Conservation (phyloP, 1,284 basidiomycete species). For the Sporisorium sorghi region DNA sequence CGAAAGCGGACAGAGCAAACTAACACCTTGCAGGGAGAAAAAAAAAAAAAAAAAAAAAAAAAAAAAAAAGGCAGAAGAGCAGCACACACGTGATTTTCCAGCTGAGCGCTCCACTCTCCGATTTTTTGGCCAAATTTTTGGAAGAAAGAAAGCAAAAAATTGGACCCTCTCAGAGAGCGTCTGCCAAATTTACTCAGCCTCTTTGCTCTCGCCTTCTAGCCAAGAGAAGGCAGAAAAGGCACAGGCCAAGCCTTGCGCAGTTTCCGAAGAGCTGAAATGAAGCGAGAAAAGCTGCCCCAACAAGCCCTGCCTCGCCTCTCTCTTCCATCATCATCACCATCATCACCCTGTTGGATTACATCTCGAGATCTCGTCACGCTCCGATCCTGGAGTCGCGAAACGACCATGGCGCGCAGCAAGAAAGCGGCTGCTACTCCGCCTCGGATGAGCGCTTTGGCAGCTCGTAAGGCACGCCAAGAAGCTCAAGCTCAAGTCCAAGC, state of each 20-base stretch:
- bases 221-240: conserved; percentile 1
- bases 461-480: conserved; percentile 33
- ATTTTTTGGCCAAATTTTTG: not conserved
- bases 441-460: conserved; percentile 42
- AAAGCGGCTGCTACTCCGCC: conserved; percentile 2
- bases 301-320: too few relatives aligned
- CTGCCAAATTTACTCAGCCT: not conserved
- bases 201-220: not conserved
- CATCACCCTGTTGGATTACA: not conserved
- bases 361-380: not conserved
- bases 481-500: conserved; percentile 5
- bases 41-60: too few relatives aligned
- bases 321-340: not conserved
- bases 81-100: not conserved
- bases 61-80: not conserved
- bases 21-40: too few relatives aligned
- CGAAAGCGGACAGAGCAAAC: too few relatives aligned
- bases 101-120: not conserved
- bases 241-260: conserved; percentile 6
- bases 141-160: not conserved
- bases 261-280: not conserved
- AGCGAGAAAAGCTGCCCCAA: too few relatives aligned
- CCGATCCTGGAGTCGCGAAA: not conserved
- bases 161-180: not conserved
- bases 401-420: conserved; percentile 24